Evolutionary conservation across 2,329 filamentous ascomycete genomes (phyloP), one percentile per base, ranked within the genome.

Genomic region (Xylariomycetidae sp.): DNA sequence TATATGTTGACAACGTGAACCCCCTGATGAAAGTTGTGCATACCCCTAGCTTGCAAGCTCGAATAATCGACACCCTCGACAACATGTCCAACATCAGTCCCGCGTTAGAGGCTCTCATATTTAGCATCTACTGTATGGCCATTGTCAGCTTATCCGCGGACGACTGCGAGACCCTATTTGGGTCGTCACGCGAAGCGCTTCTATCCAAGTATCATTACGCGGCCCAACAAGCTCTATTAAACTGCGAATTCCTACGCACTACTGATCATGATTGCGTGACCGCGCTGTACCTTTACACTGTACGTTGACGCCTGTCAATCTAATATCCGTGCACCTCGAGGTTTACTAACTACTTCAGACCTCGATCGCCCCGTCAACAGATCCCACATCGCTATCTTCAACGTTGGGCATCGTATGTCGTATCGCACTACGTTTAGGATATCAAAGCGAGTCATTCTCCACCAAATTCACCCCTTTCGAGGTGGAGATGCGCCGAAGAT

Each of bases 21-120:
- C 75, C 76, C 0, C 42, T 81, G 3, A 53, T 79, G n/a, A 79
- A 77, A 33, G 61, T 80, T 22, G 71, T 72, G 0, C 77, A 81
- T 43, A 64, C 67, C 0, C 74, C 76, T 0, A 76, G 54, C 2
- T 46, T 80, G 0, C 75, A 80, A 40, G 44, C 49, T 2, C 64
- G 62, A 3, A 66, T 81, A 5, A 62, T 79, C 10, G 64, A 74
- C 13, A 72, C 70, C 7, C 58, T 58, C 1, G 54, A 60, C 7
- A 57, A 74, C 23, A 8, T 71, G 1, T 40, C 46, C 2, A 61
- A 52, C 12, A 56, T 74, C 8, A 45, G 45, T 3, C 53, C 63
- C 0, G 41, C 51, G 0, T 49, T 77, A 3, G 70, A 79, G 44
- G 74, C 74, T 0, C 59, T 82, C 4, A 65, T 81, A 56, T 80